Base-by-base conservation (phyloP, 139 green algal genomes). In the Spirogloea muscicola region DNA sequence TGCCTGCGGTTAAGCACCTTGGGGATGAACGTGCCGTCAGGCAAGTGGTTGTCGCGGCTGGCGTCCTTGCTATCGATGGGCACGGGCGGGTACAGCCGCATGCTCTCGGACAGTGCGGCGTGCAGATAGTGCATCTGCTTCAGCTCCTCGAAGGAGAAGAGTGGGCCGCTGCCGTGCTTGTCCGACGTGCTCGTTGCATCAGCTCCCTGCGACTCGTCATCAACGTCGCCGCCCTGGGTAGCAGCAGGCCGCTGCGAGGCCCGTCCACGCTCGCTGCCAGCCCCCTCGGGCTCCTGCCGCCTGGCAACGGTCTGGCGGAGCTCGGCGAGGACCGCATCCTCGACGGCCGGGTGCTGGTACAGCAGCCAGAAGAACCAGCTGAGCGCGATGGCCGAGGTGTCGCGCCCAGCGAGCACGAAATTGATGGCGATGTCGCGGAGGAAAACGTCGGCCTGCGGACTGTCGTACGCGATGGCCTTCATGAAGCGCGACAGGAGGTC, bases 371-470 rank as follows among this genome's bases (percentile, higher is more conserved):
- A 61, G 34, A 72, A 52, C 70, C 55, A 79, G 34, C 42, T 43
- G 34, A 69, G 57, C 36, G 57, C 58, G 3, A 49, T 27, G 2
- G 70, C 29, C 2, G 70, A 66, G 5, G 70, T 79, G 40, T 79
- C 70, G 18, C 70, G 57, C 10, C 70, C 70, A 10, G 70, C 70
- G 2, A 79, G 18, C 31, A 79, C 61, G 39, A 79, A 79, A 31
- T 79, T 79, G 70, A 42, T 59, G 33, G 48, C 29, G 3, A 69
- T 60, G 49, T 79, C 70, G 21, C 70, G 3, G 3, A 79, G 70
- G 38, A 49, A 79, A 21, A 27, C n/a, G 27, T 79, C 59, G n/a
- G 39, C 7, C 29, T 64, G 36, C 10, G 36, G 13, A 10, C 39
- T 64, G 10, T 40, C 55, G 55, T 13, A n/a, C n/a, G n/a, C n/a